Percentiles rank a stretch among this genome's conserved stretches.
Evolutionary conservation across 306 rosid species (phyloP).

Genomic region (Astragalus membranaceus): DNA sequence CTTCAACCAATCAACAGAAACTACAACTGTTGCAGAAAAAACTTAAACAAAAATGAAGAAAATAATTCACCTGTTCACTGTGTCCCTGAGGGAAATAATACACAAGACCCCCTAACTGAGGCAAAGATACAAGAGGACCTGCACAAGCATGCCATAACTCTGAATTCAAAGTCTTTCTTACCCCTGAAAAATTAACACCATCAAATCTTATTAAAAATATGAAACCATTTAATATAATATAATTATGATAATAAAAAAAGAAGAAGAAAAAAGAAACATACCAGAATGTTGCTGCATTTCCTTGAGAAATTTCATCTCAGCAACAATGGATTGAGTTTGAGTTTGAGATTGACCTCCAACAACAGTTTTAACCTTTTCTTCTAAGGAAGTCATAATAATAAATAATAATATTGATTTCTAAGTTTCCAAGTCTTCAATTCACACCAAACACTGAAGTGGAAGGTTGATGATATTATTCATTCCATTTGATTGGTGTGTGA

Average conservation of each 20-base stretch:
- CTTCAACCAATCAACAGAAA: conserved; percentile 10
- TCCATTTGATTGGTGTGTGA: conserved; percentile 1
- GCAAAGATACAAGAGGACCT: conserved; percentile 88
- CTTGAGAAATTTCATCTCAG: conserved; percentile 81
- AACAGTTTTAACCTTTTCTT: conserved; percentile 53
- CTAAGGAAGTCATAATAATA: conserved; percentile 49
- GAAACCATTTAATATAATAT: neutral
- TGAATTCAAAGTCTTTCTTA: conserved; percentile 64
- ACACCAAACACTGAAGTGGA: conserved; percentile 18
- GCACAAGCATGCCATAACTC: conserved; percentile 99
- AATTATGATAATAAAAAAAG: neutral
- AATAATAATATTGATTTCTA: neutral
- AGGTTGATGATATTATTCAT: neutral
- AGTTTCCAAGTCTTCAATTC: conserved; percentile 32
- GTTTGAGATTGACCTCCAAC: conserved; percentile 31
- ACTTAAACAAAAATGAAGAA: neutral
- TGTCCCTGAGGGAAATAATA: conserved; percentile 98
- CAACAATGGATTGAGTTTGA: conserved; percentile 38
- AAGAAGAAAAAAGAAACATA: conserved; percentile 10
- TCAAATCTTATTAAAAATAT: neutral
- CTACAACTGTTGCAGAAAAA: neutral
- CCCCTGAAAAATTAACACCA: conserved; percentile 44
- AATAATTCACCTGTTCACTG: conserved; percentile 71
- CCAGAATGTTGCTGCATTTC: conserved; percentile 93
- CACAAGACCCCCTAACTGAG: conserved; percentile 80